Conservation (phyloP, 345 rosid genomes). For the Abelmoschus esculentus region DNA sequence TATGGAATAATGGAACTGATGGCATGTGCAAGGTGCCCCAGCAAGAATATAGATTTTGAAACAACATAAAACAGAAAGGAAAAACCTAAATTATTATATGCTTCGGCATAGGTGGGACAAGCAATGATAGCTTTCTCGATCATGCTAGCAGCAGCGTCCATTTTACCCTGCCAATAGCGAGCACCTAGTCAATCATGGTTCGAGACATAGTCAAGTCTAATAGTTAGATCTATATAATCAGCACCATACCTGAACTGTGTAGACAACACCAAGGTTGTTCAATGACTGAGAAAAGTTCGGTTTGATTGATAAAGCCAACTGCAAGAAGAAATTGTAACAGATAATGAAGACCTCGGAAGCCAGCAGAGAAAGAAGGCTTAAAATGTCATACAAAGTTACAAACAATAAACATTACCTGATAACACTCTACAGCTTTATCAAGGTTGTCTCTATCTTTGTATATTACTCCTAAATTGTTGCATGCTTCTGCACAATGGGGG, state of each 20-base stretch:
- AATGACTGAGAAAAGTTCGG: constrained; percentile 96
- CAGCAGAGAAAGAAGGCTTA: constrained; percentile 7
- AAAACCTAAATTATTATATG: constrained; percentile 92
- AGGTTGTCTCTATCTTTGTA: constrained; percentile 98
- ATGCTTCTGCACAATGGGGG: constrained; percentile 99
- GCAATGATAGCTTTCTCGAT: constrained; percentile 96
- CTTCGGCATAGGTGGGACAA: constrained; percentile 95
- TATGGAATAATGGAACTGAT: background rate
- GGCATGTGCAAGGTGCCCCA: background rate
- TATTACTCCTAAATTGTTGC: constrained; percentile 98
- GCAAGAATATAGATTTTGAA: background rate
- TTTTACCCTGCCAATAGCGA: constrained; percentile 72
- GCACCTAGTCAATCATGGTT: constrained; percentile 1
- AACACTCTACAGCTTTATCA: constrained; percentile 99
- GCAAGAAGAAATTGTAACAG: constrained; percentile 17
- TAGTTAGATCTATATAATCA: background rate
- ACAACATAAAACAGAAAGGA: constrained; percentile 9
- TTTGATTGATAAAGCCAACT: constrained; percentile 96
- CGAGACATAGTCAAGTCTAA: background rate
- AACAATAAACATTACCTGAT: constrained; percentile 53
- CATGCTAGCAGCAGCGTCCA: constrained; percentile 99
- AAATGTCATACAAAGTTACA: constrained; percentile 7
- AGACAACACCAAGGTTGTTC: constrained; percentile 98
- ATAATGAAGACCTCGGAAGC: constrained; percentile 5
- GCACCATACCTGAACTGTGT: constrained; percentile 87